Evolutionary conservation across 257 asterid genomes (phyloP), one percentile per base, ranked within the genome.

Genomic region (Ballota nigra): DNA sequence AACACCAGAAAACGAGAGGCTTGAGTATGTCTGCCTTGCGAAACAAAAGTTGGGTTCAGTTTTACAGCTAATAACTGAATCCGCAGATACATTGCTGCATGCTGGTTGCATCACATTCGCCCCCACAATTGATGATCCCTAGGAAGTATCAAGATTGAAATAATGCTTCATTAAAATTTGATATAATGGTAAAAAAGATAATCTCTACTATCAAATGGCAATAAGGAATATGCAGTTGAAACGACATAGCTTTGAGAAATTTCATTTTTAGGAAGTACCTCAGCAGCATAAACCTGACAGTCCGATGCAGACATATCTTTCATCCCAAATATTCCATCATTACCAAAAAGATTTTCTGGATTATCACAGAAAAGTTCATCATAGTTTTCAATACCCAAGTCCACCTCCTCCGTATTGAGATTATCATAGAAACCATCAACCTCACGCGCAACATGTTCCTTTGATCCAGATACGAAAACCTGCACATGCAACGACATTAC

Each of bases 41-140:
- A 84, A 89, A 68, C 86, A 80, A 22, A 82, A 33, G 84, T 78
- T 84, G 38, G 97, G 92, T 55, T 95, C 98, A 1, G 98, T 92
- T 78, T 88, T 92, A 62, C 96, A 86, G 78, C 97, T 94, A 70
- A 81, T 75, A 51, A 78, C 65, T 55, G 99, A 88, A 72, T 91
- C 97, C 11, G 82, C 86, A 41, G 97, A 89, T 63, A 85, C 96
- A 74, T 82, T 89, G 88, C 97, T 92, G 82, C 89, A 84, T 65
- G 91, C 86, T 62, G 93, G 90, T 76, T 83, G 95, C 79, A 78
- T 70, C 23, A 69, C 73, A 16, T 77, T 85, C 64, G 31, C 66
- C 80, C 74, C 73, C 75, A 92, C 90, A 60, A 68, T 24, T 18
- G 88, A 73, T 38, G 89, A 82, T n/a, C 83, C 91, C 96, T 86